Evolutionary conservation across 805 yeast genomes (phyloP).

Genomic region (Nakazawaea anatomiae): DNA sequence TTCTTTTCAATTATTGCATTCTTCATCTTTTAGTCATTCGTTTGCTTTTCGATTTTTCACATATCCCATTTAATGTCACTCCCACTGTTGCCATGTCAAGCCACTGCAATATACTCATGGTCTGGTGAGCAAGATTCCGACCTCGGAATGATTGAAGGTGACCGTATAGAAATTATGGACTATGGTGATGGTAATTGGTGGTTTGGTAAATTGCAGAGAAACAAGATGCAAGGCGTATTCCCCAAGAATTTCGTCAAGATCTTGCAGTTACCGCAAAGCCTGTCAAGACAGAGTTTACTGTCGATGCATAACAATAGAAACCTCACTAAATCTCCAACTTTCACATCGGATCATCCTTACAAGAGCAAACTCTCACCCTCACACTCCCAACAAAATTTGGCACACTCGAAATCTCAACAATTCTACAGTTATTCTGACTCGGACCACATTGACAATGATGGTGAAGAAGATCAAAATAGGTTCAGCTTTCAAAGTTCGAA

Average conservation of each 20-base stretch:
- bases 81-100: conserved; percentile 55
- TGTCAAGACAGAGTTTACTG: conserved; percentile 16
- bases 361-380: conserved; percentile 4
- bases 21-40: not conserved
- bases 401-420: conserved; percentile 1
- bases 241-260: conserved; percentile 81
- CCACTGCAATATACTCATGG: conserved; percentile 86
- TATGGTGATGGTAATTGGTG: conserved; percentile 89
- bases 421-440: not conserved
- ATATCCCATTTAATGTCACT: not conserved
- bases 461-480: not conserved
- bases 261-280: conserved; percentile 26
- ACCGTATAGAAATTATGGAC: conserved; percentile 71
- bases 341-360: conserved; percentile 14
- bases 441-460: not conserved
- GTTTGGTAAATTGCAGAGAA: conserved; percentile 77
- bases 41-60: not conserved
- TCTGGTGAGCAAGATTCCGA: conserved; percentile 88
- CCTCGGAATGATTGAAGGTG: conserved; percentile 91
- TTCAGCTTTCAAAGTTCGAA: conserved; percentile 1
- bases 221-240: conserved; percentile 77
- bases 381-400: not conserved
- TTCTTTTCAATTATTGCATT: too few species aligned
- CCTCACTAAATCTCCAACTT: conserved; percentile 9
- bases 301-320: conserved; percentile 10